phyloP scores from a whole-genome alignment of 164 flowering plant species.

The Berberis thunbergii region DNA sequence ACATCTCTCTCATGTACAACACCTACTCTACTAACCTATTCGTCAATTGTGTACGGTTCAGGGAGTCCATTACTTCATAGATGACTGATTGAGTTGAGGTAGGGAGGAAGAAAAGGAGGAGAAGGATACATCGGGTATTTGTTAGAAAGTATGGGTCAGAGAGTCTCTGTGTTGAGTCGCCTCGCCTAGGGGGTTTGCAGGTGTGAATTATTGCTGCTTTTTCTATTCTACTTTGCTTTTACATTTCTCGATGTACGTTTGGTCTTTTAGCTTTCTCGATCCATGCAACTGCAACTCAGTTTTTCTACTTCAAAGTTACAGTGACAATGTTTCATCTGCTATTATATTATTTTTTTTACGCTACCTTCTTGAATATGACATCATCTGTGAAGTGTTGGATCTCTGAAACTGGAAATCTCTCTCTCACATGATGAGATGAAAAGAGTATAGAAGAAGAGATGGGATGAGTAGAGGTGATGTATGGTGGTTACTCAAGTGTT shows the following conservation, averaged over 20 bases:
- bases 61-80: too few species aligned
- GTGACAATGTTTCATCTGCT: not conserved
- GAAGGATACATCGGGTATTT: not conserved
- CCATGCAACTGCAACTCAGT: not conserved
- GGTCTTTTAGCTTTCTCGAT: constrained; percentile 1
- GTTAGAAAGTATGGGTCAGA: not conserved
- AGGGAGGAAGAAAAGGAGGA: too few species aligned
- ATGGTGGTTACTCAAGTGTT: not conserved
- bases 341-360: not conserved
- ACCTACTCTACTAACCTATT: too few species aligned
- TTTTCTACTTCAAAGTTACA: not conserved
- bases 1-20: too few species aligned
- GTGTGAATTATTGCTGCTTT: constrained; percentile 4
- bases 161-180: not conserved
- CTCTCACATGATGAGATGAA: not conserved
- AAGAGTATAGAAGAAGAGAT: not conserved
- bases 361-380: not conserved
- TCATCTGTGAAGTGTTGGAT: too few species aligned
- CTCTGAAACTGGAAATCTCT: constrained; percentile 2
- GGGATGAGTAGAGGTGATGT: not conserved
- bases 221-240: not conserved
- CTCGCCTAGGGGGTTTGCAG: not conserved
- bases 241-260: not conserved
- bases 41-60: too few species aligned
- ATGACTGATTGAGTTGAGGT: too few species aligned